phyloP scores from a whole-genome alignment of 1,139 yeast genomes.

The Nakaseomyces kungkrabaensis region DNA sequence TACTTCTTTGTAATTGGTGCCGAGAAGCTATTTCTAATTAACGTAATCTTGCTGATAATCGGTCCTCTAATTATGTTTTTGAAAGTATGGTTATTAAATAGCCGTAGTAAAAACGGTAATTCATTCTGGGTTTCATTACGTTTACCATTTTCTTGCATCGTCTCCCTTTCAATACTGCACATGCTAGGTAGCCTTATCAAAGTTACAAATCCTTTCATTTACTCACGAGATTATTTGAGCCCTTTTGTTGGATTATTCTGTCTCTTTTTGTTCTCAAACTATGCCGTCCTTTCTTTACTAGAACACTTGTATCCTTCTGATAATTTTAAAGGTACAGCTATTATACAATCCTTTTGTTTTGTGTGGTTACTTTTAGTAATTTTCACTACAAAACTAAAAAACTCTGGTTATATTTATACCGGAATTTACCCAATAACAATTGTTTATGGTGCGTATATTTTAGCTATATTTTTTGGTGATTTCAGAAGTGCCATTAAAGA shows the following conservation, averaged over 20 bases:
- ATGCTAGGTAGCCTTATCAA: constrained; percentile 16
- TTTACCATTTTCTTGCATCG: constrained; percentile 44
- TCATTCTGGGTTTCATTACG: constrained; percentile 39
- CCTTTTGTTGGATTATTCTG: constrained; percentile 39
- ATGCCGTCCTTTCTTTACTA: constrained; percentile 44
- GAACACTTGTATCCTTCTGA: constrained; percentile 48
- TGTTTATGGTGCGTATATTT: constrained; percentile 34
- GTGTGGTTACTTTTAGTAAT: constrained; percentile 50
- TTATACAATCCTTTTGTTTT: constrained; percentile 46
- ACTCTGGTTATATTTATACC: constrained; percentile 42
- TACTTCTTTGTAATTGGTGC: constrained; percentile 47
- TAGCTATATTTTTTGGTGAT: constrained; percentile 6
- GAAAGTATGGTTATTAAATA: constrained; percentile 40
- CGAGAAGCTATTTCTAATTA: constrained; percentile 37
- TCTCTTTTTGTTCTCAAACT: constrained; percentile 45
- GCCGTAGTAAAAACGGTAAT: constrained; percentile 39
- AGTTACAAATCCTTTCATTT: constrained; percentile 42
- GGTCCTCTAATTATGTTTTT: constrained; percentile 47
- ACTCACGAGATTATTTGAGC: constrained; percentile 46
- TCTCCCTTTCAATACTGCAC: constrained; percentile 36
- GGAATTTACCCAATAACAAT: constrained; percentile 51
- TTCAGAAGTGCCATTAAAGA: constrained; percentile 6
- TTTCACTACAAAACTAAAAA: constrained; percentile 36
- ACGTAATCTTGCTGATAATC: constrained; percentile 40
- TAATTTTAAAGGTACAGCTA: constrained; percentile 58